Conservation (phyloP, 2,329 filamentous ascomycete genomes). For the Venturia aucupariae region DNA sequence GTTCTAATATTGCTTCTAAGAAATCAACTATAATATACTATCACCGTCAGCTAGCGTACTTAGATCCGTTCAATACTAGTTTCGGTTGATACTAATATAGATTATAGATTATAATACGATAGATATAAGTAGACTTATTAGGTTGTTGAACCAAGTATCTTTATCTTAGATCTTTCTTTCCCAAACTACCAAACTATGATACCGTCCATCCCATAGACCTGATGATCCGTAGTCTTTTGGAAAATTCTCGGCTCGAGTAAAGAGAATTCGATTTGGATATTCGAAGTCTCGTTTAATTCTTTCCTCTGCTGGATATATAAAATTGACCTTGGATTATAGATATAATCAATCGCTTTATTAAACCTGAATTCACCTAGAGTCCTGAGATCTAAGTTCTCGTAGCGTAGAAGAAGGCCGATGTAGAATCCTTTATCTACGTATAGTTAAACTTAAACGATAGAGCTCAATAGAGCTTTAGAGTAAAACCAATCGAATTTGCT, state of each 20-base stretch:
- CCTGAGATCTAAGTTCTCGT: background rate
- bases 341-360: background rate
- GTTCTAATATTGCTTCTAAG: too few relatives aligned
- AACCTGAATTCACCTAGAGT: background rate
- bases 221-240: background rate
- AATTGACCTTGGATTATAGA: background rate
- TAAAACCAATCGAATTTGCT: background rate
- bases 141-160: too few relatives aligned
- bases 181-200: background rate
- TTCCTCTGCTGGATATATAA: background rate
- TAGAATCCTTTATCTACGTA: background rate
- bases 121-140: too few relatives aligned
- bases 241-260: background rate
- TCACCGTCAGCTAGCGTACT: too few relatives aligned
- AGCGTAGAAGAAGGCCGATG: background rate
- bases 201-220: background rate
- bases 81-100: too few relatives aligned
- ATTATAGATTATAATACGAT: too few relatives aligned
- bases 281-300: background rate
- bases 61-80: too few relatives aligned
- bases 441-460: background rate
- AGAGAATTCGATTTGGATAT: background rate
- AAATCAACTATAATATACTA: too few relatives aligned
- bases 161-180: background rate
- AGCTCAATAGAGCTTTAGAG: background rate